phyloP scores from a whole-genome alignment of 768 basidiomycete species.

The Amanita fuliginea region DNA sequence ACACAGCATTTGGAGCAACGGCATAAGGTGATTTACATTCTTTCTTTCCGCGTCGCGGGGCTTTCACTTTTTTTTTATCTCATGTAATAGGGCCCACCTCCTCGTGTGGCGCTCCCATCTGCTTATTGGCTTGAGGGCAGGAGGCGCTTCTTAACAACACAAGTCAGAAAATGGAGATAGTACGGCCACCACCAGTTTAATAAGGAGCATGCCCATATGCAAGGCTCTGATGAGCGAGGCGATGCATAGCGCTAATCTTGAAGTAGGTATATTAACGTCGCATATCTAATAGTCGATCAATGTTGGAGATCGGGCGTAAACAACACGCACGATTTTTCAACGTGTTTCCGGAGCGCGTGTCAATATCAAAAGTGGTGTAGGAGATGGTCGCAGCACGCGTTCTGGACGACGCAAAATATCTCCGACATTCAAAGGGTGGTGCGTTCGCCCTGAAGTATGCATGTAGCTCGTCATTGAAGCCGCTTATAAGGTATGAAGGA shows the following conservation, averaged over 20 bases:
- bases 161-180: neutral
- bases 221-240: slow-evolving; percentile 1
- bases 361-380: neutral
- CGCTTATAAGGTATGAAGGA: neutral
- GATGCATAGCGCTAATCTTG: neutral
- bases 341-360: neutral
- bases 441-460: neutral
- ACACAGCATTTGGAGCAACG: neutral
- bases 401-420: neutral
- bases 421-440: neutral
- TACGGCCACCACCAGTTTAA: neutral
- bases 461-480: neutral
- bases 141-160: neutral
- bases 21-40: neutral
- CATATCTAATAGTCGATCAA: neutral
- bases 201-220: neutral
- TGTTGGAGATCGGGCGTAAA: neutral
- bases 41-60: neutral
- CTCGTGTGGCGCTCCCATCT: neutral
- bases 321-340: slow-evolving; percentile 1
- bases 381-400: neutral
- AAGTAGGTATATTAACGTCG: neutral
- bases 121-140: neutral
- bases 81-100: neutral
- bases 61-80: neutral